These are phyloP conservation scores for Ceratocystiopsis sp. DNA, from an alignment of 2,329 filamentous ascomycete genomes.

Conservation along the genomic window DNA sequence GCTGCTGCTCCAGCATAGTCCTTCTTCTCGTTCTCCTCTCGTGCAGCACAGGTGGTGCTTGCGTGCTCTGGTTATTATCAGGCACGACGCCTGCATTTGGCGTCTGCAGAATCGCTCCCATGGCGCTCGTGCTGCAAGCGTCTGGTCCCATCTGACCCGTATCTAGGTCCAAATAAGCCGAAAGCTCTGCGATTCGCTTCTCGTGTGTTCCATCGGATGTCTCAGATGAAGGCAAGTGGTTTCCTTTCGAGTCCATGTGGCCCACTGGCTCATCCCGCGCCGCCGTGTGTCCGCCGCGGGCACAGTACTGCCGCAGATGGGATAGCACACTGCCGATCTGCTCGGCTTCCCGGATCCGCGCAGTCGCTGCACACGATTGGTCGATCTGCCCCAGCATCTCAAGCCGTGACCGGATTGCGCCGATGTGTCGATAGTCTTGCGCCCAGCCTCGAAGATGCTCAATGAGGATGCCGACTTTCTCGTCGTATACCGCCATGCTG, in stretches of 20 bases:
- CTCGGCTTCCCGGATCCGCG: constrained; percentile 3
- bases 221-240: too few species aligned
- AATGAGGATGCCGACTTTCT: constrained; percentile 1
- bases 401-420: constrained; percentile 2
- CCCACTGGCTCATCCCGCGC: too few species aligned
- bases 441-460: constrained; percentile 6
- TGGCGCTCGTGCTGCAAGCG: too few species aligned
- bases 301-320: constrained; percentile 4
- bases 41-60: too few species aligned
- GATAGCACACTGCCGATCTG: constrained; percentile 2
- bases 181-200: constrained; percentile 3
- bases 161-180: constrained; percentile 1
- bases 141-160: too few species aligned
- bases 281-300: background rate
- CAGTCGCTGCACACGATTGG: background rate
- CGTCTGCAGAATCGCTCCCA: too few species aligned
- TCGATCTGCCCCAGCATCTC: constrained; percentile 4
- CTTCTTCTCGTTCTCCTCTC: too few species aligned
- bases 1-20: too few species aligned
- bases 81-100: too few species aligned
- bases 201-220: constrained; percentile 1
- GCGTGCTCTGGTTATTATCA: too few species aligned
- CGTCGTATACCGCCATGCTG: constrained; percentile 4
- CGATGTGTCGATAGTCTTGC: constrained; percentile 4
- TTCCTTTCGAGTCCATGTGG: too few species aligned